Percentiles rank a stretch among this genome's conserved stretches.
Conservation (phyloP, 768 basidiomycete genomes). For the Suillus placidus region DNA sequence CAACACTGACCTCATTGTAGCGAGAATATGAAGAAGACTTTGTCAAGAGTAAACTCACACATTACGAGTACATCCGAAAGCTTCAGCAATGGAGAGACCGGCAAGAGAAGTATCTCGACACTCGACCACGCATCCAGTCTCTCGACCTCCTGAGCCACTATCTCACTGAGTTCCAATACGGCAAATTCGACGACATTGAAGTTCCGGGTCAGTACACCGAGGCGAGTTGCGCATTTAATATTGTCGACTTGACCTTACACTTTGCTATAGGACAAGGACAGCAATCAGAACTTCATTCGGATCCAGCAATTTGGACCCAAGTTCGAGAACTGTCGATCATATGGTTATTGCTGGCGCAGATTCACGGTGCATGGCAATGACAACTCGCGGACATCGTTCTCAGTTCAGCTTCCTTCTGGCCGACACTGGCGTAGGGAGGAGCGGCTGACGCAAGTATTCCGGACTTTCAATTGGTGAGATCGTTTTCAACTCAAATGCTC, state of each 20-base stretch:
- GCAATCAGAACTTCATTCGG: slow-evolving; percentile 84
- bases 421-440: slow-evolving; percentile 92
- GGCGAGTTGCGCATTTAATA: slow-evolving; percentile 44
- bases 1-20: slow-evolving; percentile 40
- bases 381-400: slow-evolving; percentile 86
- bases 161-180: slow-evolving; percentile 96
- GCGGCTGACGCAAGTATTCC: slow-evolving; percentile 85
- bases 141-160: slow-evolving; percentile 89
- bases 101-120: slow-evolving; percentile 83
- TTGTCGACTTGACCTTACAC: not conserved
- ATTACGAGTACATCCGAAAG: slow-evolving; percentile 85
- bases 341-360: slow-evolving; percentile 86
- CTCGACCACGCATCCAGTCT: slow-evolving; percentile 79
- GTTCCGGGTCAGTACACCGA: slow-evolving; percentile 99
- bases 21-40: slow-evolving; percentile 93
- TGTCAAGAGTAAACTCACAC: slow-evolving; percentile 71
- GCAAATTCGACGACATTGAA: slow-evolving; percentile 96
- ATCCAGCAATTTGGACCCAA: slow-evolving; percentile 90
- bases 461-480: slow-evolving; percentile 89
- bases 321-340: slow-evolving; percentile 87
- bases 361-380: slow-evolving; percentile 91
- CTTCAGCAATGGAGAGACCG: slow-evolving; percentile 93
- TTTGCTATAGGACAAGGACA: slow-evolving; percentile 85
- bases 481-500: slow-evolving; percentile 1
- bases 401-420: slow-evolving; percentile 85